A percentile compares a stretch with the other conserved stretches of the same genome.
These are phyloP conservation scores for Phytophthora fragariaefolia DNA, from an alignment of 352 stramenopile species.

Conservation along the genomic window DNA sequence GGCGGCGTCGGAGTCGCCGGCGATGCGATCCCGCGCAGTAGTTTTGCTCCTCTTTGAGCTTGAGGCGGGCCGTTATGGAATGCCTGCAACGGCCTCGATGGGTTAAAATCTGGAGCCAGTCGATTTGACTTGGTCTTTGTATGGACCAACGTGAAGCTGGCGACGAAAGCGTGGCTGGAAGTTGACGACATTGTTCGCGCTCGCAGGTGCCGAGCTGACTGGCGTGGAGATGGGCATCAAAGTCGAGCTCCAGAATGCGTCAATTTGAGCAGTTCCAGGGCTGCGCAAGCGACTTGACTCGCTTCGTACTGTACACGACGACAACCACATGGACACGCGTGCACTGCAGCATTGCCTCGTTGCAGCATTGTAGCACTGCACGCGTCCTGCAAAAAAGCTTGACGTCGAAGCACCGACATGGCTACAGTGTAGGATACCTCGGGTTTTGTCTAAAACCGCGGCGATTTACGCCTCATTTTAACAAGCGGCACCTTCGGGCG, in stretches of 20 bases:
- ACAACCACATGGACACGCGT: no score
- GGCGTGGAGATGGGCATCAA: no score
- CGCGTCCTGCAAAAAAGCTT: no score
- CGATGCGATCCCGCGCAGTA: constrained; percentile 15
- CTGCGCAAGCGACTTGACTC: background rate
- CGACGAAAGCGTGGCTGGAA: background rate
- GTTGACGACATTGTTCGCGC: no score
- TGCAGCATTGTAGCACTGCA: no score
- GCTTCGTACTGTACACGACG: no score
- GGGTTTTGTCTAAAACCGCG: background rate
- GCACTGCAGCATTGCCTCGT: no score
- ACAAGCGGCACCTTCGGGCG: background rate
- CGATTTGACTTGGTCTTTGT: constrained; percentile 1
- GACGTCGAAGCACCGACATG: no score
- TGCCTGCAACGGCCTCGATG: constrained; percentile 3
- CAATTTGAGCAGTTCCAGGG: no score
- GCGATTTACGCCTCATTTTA: constrained; percentile 16
- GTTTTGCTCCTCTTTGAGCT: constrained; percentile 10
- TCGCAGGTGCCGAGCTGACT: no score
- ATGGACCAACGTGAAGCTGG: background rate
- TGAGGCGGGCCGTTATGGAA: constrained; percentile 17
- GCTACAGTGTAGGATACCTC: constrained; percentile 5
- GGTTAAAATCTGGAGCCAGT: constrained; percentile 14
- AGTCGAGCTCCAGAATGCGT: no score
- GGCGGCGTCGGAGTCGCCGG: background rate